Evolutionary conservation across 305 asterid species (phyloP), one percentile per base, ranked within the genome.

Genomic region (Fraxinus paxiana): DNA sequence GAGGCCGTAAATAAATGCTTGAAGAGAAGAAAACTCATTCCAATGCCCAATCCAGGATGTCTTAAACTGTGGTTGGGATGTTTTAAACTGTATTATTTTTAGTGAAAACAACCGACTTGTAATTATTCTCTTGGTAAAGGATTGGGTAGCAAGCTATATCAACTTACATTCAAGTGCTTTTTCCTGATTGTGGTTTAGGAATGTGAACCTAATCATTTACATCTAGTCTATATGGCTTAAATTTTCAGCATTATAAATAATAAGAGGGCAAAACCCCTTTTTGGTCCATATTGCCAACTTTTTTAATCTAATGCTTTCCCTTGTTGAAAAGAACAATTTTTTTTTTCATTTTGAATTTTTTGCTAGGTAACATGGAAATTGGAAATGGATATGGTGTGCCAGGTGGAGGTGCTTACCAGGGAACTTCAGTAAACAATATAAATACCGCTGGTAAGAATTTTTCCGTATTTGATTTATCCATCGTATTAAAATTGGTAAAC

Each of bases 351-450:
- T 65, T 46, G 31, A 26, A 79, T 46, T 63, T 79, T 74, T 38
- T 86, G 71, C 80, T 75, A 95, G 98, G 96, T 67, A 91, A 95
- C 86, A 78, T 88, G 81, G 99, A 95, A 84, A 95, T 95, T 69
- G 98, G 98, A 82, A 95, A 95, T 86, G 99, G 99, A 54, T 95
- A 95, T 79, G 99, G 99, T 24, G 99, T 95, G 85, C 99, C 99
- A 13, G 98, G 99, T 65, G 99, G 99, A 41, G 96, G 95, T 86
- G 97, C 97, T 86, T 92, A 92, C 88, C 84, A 87, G 81, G 88
- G 90, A 85, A 77, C 90, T 84, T 85, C 92, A 69, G 83, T 76
- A n/a, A 84, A 87, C 17, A 84, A 69, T 81, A 30, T 24, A 79
- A 28, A 33, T 75, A 76, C 51, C 71, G 59, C 83, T 76, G 87